A percentile compares a stretch with the other conserved stretches of the same genome.
Evolutionary conservation across 768 basidiomycete species (phyloP).

Genomic region (Mycena kentingensis): DNA sequence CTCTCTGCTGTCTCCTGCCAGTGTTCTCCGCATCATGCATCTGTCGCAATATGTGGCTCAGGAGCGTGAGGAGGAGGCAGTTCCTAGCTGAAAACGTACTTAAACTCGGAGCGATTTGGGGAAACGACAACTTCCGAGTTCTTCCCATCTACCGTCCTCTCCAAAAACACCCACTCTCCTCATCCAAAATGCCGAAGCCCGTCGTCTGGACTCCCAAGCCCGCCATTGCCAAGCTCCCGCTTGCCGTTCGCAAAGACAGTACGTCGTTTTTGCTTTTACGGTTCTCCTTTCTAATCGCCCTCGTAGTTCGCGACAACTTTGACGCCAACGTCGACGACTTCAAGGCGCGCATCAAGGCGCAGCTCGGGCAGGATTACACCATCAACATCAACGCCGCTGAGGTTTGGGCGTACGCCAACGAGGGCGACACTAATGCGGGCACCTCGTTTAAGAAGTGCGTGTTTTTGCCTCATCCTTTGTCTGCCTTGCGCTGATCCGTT

Average conservation of each 20-base stretch:
- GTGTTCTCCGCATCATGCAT: background rate
- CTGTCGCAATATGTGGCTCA: background rate
- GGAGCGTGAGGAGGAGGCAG: background rate
- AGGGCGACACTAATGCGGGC: constrained; percentile 27
- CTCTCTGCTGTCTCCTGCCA: background rate
- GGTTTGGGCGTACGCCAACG: constrained; percentile 37
- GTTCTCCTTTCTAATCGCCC: background rate
- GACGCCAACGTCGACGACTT: constrained; percentile 37
- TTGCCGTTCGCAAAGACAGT: constrained; percentile 42
- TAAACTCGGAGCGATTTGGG: background rate
- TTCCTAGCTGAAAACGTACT: background rate
- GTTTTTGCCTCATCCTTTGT: background rate
- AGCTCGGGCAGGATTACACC: constrained; percentile 31
- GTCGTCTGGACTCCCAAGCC: constrained; percentile 34
- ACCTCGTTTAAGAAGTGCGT: constrained; percentile 29
- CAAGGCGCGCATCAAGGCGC: constrained; percentile 33
- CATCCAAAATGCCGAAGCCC: constrained; percentile 19
- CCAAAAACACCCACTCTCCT: background rate
- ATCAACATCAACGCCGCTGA: constrained; percentile 40
- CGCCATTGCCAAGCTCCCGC: constrained; percentile 37
- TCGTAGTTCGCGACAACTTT: constrained; percentile 41
- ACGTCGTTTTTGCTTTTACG: constrained; percentile 15
- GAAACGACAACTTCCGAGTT: background rate
- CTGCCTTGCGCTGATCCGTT: background rate
- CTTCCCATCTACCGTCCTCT: background rate